Conservation (phyloP, 2,329 filamentous ascomycete species). For the Exophiala xenobiotica region DNA sequence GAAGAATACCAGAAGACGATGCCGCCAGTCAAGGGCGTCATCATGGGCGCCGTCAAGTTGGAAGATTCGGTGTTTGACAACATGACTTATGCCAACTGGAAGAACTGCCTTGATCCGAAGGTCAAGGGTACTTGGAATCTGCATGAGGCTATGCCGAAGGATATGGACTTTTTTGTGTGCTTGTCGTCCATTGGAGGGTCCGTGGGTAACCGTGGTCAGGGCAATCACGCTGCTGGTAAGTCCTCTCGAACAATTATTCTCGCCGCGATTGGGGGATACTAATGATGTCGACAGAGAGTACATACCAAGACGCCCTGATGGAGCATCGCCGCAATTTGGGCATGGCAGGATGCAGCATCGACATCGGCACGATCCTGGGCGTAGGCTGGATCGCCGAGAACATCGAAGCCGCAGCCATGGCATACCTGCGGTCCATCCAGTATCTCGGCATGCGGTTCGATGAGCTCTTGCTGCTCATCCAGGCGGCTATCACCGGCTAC, state of each 20-base stretch:
- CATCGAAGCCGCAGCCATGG: conserved; percentile 1
- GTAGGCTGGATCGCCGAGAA: conserved; percentile 2
- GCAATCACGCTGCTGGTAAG: conserved; percentile 42
- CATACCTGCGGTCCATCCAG: background rate
- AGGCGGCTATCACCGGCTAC: conserved; percentile 9
- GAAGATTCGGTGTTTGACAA: conserved; percentile 36
- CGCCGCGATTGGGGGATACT: background rate
- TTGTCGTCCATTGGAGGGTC: conserved; percentile 43
- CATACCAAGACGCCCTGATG: conserved; percentile 1
- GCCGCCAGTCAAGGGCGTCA: conserved; percentile 43
- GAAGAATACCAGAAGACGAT: conserved; percentile 26
- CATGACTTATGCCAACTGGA: conserved; percentile 43
- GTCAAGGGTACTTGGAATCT: conserved; percentile 41
- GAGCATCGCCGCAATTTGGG: conserved; percentile 4
- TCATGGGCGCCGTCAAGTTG: conserved; percentile 50
- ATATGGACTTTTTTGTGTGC: conserved; percentile 43
- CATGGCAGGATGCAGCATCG: background rate
- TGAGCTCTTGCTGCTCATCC: conserved; percentile 11
- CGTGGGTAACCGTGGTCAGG: conserved; percentile 47
- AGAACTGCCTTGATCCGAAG: conserved; percentile 41
- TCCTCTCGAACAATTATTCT: conserved; percentile 33
- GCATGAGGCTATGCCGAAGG: conserved; percentile 24
- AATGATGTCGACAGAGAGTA: no score
- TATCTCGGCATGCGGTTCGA: conserved; percentile 1
- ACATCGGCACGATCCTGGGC: conserved; percentile 1